Evolutionary conservation across 1,284 basidiomycete genomes (phyloP).

Genomic region (Cryptococcus sp.): DNA sequence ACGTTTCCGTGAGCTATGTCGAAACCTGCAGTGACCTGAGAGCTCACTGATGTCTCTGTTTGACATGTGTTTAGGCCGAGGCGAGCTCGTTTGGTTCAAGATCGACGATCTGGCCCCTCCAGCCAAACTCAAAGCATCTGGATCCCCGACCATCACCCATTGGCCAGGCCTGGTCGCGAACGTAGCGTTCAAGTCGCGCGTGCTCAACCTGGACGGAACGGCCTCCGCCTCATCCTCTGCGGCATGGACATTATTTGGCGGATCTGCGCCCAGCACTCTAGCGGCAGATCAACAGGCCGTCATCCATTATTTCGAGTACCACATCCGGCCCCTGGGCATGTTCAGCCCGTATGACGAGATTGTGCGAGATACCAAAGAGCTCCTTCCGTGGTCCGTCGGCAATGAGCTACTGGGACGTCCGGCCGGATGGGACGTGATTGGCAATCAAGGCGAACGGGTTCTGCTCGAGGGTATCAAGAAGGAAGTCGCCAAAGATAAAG

Average conservation of each 20-base stretch:
- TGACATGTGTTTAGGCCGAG: conserved; percentile 25
- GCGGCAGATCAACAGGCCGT: conserved; percentile 1
- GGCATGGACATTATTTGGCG: conserved; percentile 23
- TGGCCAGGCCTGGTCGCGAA: conserved; percentile 41
- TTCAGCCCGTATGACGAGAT: conserved; percentile 31
- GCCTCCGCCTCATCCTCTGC: conserved; percentile 17
- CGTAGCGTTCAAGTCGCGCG: conserved; percentile 4
- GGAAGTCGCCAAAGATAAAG: conserved; percentile 24
- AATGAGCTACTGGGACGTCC: conserved; percentile 36
- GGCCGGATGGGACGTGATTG: conserved; percentile 34
- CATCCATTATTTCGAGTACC: conserved; percentile 25
- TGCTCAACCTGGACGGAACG: conserved; percentile 10
- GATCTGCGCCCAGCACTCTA: conserved; percentile 10
- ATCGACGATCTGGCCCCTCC: conserved; percentile 33
- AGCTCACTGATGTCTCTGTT: no score
- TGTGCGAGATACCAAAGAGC: conserved; percentile 20
- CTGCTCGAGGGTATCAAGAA: conserved; percentile 27
- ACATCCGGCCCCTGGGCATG: conserved; percentile 43
- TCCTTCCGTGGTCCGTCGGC: conserved; percentile 39
- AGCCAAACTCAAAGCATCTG: neutral
- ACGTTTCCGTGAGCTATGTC: conserved; percentile 19
- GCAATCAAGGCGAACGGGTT: conserved; percentile 25
- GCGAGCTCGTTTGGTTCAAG: conserved; percentile 45
- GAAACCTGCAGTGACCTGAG: no score
- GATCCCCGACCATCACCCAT: conserved; percentile 37